Conservation (phyloP, 202 grass and related monocot genomes). For the Carex sylvatica region DNA sequence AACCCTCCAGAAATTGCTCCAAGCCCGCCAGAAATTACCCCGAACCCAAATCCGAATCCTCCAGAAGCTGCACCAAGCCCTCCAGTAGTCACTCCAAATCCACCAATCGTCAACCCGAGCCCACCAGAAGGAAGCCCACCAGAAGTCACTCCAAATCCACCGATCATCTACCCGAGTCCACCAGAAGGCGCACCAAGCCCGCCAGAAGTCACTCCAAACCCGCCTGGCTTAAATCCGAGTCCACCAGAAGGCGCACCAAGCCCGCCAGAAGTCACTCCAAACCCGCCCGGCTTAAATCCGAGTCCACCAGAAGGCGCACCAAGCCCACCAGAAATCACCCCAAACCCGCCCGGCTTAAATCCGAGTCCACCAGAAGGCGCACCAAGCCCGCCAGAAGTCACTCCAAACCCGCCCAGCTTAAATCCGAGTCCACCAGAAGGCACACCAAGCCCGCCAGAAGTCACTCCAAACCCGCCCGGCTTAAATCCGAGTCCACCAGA, state of each 20-base stretch:
- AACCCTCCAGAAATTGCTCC: slow-evolving; percentile 25
- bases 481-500: slow-evolving; percentile 35
- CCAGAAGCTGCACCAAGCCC: slow-evolving; percentile 31
- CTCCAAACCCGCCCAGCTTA: slow-evolving; percentile 30
- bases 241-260: slow-evolving; percentile 16
- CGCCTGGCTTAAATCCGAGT: background rate
- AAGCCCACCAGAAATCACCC: slow-evolving; percentile 23
- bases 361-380: slow-evolving; percentile 1
- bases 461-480: slow-evolving; percentile 14
- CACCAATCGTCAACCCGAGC: slow-evolving; percentile 6
- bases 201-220: slow-evolving; percentile 31
- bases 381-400: slow-evolving; percentile 37
- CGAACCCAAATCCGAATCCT: slow-evolving; percentile 12
- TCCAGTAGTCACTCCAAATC: slow-evolving; percentile 28
- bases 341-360: background rate
- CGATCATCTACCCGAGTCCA: background rate
- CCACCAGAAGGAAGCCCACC: slow-evolving; percentile 33
- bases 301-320: slow-evolving; percentile 21
- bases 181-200: slow-evolving; percentile 11
- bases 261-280: background rate
- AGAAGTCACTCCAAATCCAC: slow-evolving; percentile 11
- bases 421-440: slow-evolving; percentile 30
- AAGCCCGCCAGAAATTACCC: slow-evolving; percentile 23
- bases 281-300: background rate
- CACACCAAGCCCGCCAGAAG: slow-evolving; percentile 25